A percentile compares a stretch with the other conserved stretches of the same genome.
These are phyloP conservation scores for Pythium aristosporum DNA, from an alignment of 352 stramenopile genomes.

Conservation along the genomic window DNA sequence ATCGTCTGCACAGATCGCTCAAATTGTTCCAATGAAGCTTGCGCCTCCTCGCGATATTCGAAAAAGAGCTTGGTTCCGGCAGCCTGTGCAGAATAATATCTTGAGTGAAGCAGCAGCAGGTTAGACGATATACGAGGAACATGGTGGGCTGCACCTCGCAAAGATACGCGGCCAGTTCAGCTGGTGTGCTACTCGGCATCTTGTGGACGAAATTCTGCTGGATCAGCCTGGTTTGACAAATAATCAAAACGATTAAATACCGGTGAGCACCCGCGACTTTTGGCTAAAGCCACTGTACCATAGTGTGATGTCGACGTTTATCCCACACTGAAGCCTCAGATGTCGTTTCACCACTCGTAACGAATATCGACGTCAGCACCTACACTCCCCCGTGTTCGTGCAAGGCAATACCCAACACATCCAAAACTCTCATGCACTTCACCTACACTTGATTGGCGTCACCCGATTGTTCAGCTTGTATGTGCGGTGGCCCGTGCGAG, in stretches of 20 bases:
- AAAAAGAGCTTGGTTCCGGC: constrained; percentile 41
- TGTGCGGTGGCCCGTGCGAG: constrained; percentile 29
- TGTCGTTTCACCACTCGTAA: constrained; percentile 40
- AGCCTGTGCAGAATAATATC: constrained; percentile 14
- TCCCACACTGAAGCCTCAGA: constrained; percentile 33
- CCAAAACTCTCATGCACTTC: not conserved
- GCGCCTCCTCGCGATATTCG: constrained; percentile 36
- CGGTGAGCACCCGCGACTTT: too few species aligned
- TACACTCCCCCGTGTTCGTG: too few species aligned
- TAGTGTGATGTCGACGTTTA: constrained; percentile 44
- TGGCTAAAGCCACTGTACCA: constrained; percentile 24
- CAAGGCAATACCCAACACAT: not conserved
- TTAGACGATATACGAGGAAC: too few species aligned
- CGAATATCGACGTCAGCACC: not conserved
- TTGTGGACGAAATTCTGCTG: constrained; percentile 46
- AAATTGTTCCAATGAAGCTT: constrained; percentile 22
- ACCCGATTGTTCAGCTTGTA: constrained; percentile 42
- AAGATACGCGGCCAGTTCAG: constrained; percentile 36
- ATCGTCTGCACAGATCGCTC: constrained; percentile 20
- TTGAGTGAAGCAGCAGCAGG: not conserved
- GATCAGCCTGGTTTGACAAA: constrained; percentile 30
- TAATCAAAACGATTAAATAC: too few species aligned
- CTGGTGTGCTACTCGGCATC: constrained; percentile 29
- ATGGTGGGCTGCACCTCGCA: constrained; percentile 33
- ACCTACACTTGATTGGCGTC: constrained; percentile 38